A percentile compares a stretch with the other conserved stretches of the same genome.
These are phyloP conservation scores for Moesziomyces sp. DNA, from an alignment of 1,284 basidiomycete species.

Conservation along the genomic window DNA sequence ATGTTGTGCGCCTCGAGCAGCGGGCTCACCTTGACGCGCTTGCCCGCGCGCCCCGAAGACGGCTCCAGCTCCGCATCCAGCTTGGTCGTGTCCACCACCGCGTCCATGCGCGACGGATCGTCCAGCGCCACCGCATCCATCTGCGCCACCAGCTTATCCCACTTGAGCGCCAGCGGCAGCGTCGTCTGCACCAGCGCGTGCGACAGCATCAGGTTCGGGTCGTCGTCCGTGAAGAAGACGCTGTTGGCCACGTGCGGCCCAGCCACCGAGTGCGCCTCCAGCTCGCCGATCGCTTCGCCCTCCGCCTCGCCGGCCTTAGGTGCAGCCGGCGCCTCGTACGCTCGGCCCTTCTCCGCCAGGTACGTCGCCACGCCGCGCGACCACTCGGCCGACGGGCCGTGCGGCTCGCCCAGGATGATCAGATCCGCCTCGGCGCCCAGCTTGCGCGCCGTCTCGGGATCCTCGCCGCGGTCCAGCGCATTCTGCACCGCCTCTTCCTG, in stretches of 20 bases:
- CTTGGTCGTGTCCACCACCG: constrained; percentile 30
- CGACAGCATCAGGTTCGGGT: constrained; percentile 61
- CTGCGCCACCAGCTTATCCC: constrained; percentile 55
- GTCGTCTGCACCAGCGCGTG: constrained; percentile 64
- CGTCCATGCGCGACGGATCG: constrained; percentile 20
- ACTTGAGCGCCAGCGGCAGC: constrained; percentile 54
- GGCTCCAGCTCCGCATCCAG: constrained; percentile 40
- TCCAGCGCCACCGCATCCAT: constrained; percentile 51
- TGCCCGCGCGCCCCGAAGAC: background rate
- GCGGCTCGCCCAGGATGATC: constrained; percentile 64
- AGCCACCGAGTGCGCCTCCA: constrained; percentile 7
- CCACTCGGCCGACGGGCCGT: constrained; percentile 59
- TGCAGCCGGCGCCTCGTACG: constrained; percentile 58
- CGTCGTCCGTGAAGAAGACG: constrained; percentile 52
- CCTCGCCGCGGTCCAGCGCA: constrained; percentile 63
- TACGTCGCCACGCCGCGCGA: constrained; percentile 61
- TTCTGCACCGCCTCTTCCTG: constrained; percentile 59
- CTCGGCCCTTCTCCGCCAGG: constrained; percentile 59
- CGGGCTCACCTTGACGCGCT: constrained; percentile 27
- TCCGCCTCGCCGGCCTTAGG: constrained; percentile 7
- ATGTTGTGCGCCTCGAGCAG: constrained; percentile 47
- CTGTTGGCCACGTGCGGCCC: constrained; percentile 27
- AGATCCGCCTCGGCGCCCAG: constrained; percentile 65
- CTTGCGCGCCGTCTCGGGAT: constrained; percentile 55
- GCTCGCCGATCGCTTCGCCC: constrained; percentile 5